These are phyloP conservation scores for Cadophora malorum DNA, from an alignment of 2,329 filamentous ascomycete genomes.

Conservation along the genomic window DNA sequence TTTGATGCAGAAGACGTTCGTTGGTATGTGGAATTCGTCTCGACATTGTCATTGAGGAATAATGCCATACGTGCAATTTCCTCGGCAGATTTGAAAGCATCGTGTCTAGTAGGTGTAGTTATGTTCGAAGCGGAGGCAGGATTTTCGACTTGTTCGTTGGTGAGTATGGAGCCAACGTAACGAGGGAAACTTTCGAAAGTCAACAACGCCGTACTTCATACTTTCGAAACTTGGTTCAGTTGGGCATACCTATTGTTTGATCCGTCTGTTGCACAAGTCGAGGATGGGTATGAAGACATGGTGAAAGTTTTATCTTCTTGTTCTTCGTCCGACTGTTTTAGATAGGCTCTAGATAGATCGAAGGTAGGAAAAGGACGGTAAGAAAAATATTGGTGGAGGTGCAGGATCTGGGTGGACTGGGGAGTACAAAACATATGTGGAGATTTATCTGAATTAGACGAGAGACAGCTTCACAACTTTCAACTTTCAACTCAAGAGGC, in stretches of 20 bases:
- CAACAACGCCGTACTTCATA: not conserved
- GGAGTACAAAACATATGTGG: too few species aligned
- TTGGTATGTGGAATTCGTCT: constrained; percentile 6
- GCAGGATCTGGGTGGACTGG: too few species aligned
- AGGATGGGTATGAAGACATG: constrained; percentile 1
- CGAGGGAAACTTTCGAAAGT: not conserved
- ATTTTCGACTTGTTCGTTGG: not conserved
- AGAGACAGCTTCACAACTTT: too few species aligned
- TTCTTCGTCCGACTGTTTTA: too few species aligned
- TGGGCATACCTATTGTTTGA: not conserved
- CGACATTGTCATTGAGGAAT: constrained; percentile 3
- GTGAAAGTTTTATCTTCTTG: too few species aligned
- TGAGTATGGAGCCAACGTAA: not conserved
- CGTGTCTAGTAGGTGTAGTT: not conserved
- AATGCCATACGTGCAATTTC: not conserved
- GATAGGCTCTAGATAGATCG: too few species aligned
- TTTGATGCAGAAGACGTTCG: not conserved
- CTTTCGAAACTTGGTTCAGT: not conserved
- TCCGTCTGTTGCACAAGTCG: not conserved
- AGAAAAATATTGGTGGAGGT: too few species aligned
- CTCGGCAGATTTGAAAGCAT: not conserved
- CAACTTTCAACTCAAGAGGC: too few species aligned
- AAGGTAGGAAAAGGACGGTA: too few species aligned
- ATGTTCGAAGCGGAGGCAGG: not conserved
- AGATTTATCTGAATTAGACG: too few species aligned